Evolutionary conservation across 2,329 filamentous ascomycete species (phyloP).

Genomic region (Fusarium sp.): DNA sequence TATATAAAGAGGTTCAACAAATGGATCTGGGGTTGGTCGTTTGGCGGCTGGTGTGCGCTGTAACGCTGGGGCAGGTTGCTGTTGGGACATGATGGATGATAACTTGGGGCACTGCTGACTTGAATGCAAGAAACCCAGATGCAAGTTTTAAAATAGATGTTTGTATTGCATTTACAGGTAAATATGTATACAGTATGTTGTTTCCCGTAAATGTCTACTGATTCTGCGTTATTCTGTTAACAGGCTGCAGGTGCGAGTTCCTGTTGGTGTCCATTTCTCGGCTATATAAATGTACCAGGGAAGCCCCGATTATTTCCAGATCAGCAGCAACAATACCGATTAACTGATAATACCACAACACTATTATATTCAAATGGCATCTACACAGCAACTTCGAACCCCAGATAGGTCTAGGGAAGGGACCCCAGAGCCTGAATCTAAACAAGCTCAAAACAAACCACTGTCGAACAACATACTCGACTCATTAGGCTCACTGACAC

Average conservation of each 20-base stretch:
- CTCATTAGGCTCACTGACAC: too few relatives aligned
- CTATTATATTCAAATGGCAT: background rate
- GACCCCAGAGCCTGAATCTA: background rate
- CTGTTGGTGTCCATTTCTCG: background rate
- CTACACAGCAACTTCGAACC: background rate
- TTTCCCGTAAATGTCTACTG: background rate
- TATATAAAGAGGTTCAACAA: background rate
- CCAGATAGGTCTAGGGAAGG: background rate
- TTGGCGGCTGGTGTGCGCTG: background rate
- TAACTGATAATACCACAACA: fast-evolving
- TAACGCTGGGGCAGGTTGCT: background rate
- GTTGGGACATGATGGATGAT: background rate
- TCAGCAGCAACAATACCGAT: background rate
- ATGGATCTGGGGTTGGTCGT: background rate
- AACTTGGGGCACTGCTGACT: background rate
- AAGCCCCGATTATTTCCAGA: background rate
- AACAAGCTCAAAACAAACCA: too few relatives aligned
- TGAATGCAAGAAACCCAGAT: background rate
- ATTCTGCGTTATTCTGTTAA: background rate
- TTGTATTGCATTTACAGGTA: fast-evolving
- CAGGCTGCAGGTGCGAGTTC: background rate
- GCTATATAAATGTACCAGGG: background rate
- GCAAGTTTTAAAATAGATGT: background rate
- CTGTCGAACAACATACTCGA: too few relatives aligned
- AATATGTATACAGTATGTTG: background rate